Evolutionary conservation across 768 basidiomycete species (phyloP).

Genomic region (Boletus edulis): DNA sequence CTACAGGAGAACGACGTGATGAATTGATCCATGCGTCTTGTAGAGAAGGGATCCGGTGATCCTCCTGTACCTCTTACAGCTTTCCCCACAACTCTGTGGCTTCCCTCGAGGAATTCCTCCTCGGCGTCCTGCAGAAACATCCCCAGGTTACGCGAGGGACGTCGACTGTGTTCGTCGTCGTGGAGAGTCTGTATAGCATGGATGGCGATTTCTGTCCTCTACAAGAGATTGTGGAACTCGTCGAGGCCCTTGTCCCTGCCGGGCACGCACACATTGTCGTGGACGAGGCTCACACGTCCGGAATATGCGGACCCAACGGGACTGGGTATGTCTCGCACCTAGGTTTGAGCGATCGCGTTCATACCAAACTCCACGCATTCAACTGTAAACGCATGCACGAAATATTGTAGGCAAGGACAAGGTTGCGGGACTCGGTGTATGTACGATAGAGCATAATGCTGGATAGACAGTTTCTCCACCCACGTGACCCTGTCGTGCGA

Average conservation of each 20-base stretch:
- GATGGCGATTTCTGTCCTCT: conserved; percentile 56
- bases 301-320: conserved; percentile 47
- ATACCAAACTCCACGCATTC: conserved; percentile 49
- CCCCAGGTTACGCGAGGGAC: conserved; percentile 24
- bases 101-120: conserved; percentile 31
- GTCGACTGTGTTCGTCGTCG: conserved; percentile 43
- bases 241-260: conserved; percentile 37
- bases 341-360: conserved; percentile 41
- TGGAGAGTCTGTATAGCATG: conserved; percentile 62
- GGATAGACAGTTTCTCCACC: no score
- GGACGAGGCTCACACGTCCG: conserved; percentile 60
- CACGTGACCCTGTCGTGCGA: no score
- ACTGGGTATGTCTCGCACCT: conserved; percentile 41
- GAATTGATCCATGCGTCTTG: conserved; percentile 51
- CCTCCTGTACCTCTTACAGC: conserved; percentile 25
- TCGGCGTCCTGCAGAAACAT: conserved; percentile 21
- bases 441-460: background rate
- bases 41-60: conserved; percentile 49
- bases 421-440: background rate
- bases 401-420: background rate
- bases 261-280: conserved; percentile 45
- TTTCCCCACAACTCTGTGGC: conserved; percentile 48
- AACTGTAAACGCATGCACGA: conserved; percentile 14
- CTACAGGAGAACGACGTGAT: conserved; percentile 47
- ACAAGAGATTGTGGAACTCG: conserved; percentile 36